Evolutionary conservation across 306 rosid genomes (phyloP), one percentile per base, ranked within the genome.

Genomic region (Rubus idaeus): DNA sequence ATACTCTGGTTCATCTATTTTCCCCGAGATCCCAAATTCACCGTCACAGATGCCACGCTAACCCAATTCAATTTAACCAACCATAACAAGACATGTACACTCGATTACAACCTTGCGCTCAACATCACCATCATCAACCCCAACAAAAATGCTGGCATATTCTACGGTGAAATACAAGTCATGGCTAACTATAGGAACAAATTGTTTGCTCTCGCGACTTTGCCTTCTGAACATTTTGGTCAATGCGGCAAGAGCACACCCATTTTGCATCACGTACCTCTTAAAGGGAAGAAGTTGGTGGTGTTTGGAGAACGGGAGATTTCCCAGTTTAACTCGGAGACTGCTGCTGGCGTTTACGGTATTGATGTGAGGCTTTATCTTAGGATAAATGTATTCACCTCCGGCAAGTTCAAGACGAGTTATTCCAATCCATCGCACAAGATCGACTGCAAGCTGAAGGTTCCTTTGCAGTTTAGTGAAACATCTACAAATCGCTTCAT

Each of bases 51-150:
- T 1, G 94, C 91, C 14, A 0, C 87, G 1, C 90, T 93, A 68
- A 76, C 90, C 9, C 82, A 74, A 23, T 90, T 90, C 89, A 62
- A 72, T 61, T 56, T 52, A 74, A 42, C 52, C 55, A 5, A 63
- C 84, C 42, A 53, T 47, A 50, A 64, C 41, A 55, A 81, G 77
- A 30, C 26, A 23, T 23, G 26, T 23, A 80, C 69, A 63, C 83
- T 78, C 40, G 77, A 18, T 74, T 81, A 78, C 78, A 64, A 70
- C 20, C 71, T 70, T 4, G 23, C 73, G 3, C 45, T 81, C 45
- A 47, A 69, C 78, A 37, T 84, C 71, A 79, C 89, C 45, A 12
- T 88, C 11, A 84, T 89, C 4, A 90, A 90, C 81, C 90, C 96
- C 0, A 92, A 90, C 87, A 86, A 74, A 65, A 79, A 51, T 57